Evolutionary conservation across 2,329 filamentous ascomycete species (phyloP).

Genomic region (Colletotrichum cuscutae): DNA sequence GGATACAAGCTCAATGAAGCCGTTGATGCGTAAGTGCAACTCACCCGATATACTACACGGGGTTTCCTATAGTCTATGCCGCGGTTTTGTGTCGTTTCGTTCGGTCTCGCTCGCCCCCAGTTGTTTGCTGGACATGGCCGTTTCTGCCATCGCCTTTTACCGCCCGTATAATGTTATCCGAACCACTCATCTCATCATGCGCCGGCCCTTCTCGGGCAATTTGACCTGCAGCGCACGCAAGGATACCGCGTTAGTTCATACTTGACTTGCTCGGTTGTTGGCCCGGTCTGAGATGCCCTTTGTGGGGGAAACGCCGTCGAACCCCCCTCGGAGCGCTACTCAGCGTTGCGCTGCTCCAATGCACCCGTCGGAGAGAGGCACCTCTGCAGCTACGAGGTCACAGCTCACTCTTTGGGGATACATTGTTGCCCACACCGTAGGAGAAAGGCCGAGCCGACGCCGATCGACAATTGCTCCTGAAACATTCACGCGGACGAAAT

Average conservation of each 20-base stretch:
- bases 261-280: constrained; percentile 12
- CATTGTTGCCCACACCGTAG: constrained; percentile 29
- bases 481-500: constrained; percentile 32
- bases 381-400: constrained; percentile 24
- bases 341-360: constrained; percentile 7
- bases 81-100: constrained; percentile 10
- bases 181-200: constrained; percentile 19
- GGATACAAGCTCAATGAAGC: constrained; percentile 64
- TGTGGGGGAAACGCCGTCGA: constrained; percentile 43
- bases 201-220: constrained; percentile 41
- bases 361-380: constrained; percentile 3
- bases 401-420: constrained; percentile 22
- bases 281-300: constrained; percentile 38
- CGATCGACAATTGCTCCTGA: constrained; percentile 35
- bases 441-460: constrained; percentile 39
- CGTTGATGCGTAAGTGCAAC: constrained; percentile 64
- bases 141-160: constrained; percentile 4
- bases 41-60: constrained; percentile 37
- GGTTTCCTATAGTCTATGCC: constrained; percentile 16
- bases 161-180: constrained; percentile 22
- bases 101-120: not conserved
- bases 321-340: constrained; percentile 33
- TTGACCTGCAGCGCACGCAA: constrained; percentile 34
- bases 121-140: not conserved
- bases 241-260: constrained; percentile 31